These are phyloP conservation scores for Teunomyces panamensis DNA, from an alignment of 805 yeast genomes.

Conservation along the genomic window DNA sequence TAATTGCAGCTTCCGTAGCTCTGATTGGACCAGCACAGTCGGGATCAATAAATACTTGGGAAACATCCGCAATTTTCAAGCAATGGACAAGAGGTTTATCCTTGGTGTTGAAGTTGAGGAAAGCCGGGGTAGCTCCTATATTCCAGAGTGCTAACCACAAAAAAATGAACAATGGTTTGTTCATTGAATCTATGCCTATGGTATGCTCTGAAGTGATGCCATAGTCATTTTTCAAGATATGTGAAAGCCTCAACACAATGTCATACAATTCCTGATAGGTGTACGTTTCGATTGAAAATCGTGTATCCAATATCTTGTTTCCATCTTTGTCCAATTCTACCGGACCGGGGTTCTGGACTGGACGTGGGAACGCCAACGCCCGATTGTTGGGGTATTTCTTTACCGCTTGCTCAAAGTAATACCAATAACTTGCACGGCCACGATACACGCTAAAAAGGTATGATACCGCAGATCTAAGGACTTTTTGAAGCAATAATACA, in stretches of 20 bases:
- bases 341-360: conserved; percentile 28
- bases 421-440: conserved; percentile 63
- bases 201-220: conserved; percentile 65
- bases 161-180: conserved; percentile 77
- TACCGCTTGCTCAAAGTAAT: conserved; percentile 59
- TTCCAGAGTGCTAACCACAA: conserved; percentile 89
- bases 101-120: conserved; percentile 74
- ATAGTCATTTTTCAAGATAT: conserved; percentile 58
- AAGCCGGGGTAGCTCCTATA: conserved; percentile 85
- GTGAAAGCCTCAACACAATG: conserved; percentile 62
- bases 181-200: conserved; percentile 73
- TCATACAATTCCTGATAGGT: conserved; percentile 71
- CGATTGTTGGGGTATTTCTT: conserved; percentile 43
- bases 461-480: conserved; percentile 37
- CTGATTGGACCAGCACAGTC: conserved; percentile 54
- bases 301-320: conserved; percentile 46
- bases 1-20: conserved; percentile 44
- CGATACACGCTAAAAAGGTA: conserved; percentile 36
- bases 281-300: conserved; percentile 57
- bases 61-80: conserved; percentile 61
- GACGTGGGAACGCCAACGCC: conserved; percentile 66
- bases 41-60: conserved; percentile 71
- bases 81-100: conserved; percentile 80
- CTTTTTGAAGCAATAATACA: conserved; percentile 45
- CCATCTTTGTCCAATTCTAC: conserved; percentile 26